Conservation (phyloP, 116 monocot species). For the Posidonia oceanica region DNA sequence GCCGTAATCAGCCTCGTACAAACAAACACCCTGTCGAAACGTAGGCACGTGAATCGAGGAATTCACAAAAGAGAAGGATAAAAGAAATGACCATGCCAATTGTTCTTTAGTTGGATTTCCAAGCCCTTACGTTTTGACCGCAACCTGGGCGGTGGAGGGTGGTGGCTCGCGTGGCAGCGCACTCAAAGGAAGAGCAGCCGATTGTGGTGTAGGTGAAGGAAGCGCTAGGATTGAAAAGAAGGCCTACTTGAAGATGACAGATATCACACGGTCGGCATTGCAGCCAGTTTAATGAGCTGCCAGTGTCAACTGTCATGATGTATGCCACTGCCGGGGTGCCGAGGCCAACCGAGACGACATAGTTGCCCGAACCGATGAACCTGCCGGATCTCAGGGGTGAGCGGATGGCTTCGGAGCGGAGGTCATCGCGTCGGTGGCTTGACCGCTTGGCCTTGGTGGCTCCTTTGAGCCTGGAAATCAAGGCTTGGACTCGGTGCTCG, state of each 20-base stretch:
- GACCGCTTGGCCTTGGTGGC: conserved; percentile 2
- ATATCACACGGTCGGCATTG: conserved; percentile 71
- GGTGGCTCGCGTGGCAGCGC: conserved; percentile 28
- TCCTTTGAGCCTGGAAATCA: conserved; percentile 21
- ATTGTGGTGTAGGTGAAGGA: conserved; percentile 41
- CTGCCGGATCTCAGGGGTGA: conserved; percentile 40
- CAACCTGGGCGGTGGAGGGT: conserved; percentile 70
- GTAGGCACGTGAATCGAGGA: too few species aligned
- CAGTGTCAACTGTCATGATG: conserved; percentile 73
- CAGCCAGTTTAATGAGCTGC: conserved; percentile 74
- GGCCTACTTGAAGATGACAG: conserved; percentile 55
- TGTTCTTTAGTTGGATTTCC: too few species aligned
- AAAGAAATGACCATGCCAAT: too few species aligned
- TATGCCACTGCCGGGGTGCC: conserved; percentile 43
- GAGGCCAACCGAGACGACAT: conserved; percentile 43
- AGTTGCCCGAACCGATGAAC: conserved; percentile 65
- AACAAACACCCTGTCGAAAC: conserved; percentile 21
- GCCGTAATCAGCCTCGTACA: conserved; percentile 73
- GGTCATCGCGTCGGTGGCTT: too few species aligned
- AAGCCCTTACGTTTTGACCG: background rate
- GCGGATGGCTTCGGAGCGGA: too few species aligned
- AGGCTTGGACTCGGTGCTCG: conserved; percentile 24
- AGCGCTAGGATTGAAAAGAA: conserved; percentile 50
- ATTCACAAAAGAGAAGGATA: too few species aligned
- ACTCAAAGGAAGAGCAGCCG: conserved; percentile 37